These are phyloP conservation scores for Jimgerdemannia lactiflua DNA, from an alignment of 192 early-diverging fungal genomes.

Conservation along the genomic window DNA sequence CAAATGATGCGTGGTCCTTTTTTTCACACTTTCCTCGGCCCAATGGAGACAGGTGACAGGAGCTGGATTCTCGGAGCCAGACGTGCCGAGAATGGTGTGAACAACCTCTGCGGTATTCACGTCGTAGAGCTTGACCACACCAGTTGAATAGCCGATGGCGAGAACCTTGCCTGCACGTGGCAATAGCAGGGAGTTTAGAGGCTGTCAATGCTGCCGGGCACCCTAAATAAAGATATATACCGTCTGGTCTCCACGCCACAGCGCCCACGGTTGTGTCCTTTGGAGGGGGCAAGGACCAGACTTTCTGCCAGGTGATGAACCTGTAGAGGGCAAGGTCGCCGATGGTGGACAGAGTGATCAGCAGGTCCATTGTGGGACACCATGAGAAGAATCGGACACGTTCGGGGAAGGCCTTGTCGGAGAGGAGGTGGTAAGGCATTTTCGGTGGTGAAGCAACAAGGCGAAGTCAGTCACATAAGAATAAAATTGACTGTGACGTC, in stretches of 20 bases:
- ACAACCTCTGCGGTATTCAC: constrained; percentile 21
- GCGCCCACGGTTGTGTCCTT: constrained; percentile 7
- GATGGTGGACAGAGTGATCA: constrained; percentile 3
- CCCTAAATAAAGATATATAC: not conserved
- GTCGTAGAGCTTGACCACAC: constrained; percentile 12
- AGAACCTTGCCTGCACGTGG: constrained; percentile 15
- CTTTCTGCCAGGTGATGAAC: constrained; percentile 18
- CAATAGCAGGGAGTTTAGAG: not conserved
- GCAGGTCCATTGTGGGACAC: constrained; percentile 26
- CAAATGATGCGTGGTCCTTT: not conserved
- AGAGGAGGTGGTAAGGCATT: not conserved
- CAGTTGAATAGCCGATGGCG: constrained; percentile 20
- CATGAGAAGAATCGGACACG: not conserved
- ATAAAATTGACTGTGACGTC: not conserved
- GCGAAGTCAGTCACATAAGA: not conserved
- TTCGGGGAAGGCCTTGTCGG: not conserved
- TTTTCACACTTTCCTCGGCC: constrained; percentile 9
- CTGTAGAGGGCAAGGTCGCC: constrained; percentile 15
- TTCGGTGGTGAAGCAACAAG: not conserved
- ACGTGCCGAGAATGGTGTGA: constrained; percentile 12
- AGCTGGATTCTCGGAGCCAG: not conserved
- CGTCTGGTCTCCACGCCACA: constrained; percentile 25
- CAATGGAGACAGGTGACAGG: constrained; percentile 16
- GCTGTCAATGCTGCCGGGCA: too few relatives aligned
- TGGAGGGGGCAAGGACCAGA: constrained; percentile 17